phyloP scores from a whole-genome alignment of 306 rosid genomes.

The Rosa lucieae region DNA sequence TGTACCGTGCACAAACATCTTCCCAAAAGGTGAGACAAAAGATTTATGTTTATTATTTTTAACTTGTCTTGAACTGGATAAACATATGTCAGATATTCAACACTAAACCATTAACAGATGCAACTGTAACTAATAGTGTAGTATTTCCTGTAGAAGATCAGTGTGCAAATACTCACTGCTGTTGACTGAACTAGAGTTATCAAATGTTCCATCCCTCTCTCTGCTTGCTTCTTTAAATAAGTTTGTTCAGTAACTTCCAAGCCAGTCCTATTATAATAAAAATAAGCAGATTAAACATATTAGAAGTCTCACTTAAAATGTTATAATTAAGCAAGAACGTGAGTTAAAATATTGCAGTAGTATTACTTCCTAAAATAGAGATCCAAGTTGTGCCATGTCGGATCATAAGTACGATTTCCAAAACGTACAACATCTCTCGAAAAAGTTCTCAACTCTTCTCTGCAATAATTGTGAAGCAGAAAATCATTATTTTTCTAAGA shows the following conservation, averaged over 20 bases:
- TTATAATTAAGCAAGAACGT: slow-evolving; percentile 1
- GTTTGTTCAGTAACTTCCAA: slow-evolving; percentile 54
- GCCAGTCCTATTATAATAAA: slow-evolving; percentile 52
- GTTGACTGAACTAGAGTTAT: slow-evolving; percentile 73
- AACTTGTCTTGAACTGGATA: not conserved
- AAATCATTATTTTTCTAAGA: slow-evolving; percentile 3
- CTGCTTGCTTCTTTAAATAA: slow-evolving; percentile 67
- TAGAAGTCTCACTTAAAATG: too few relatives aligned
- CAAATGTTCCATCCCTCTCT: slow-evolving; percentile 63
- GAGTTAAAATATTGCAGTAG: slow-evolving; percentile 24
- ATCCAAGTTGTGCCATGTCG: slow-evolving; percentile 76
- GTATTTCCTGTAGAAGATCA: slow-evolving; percentile 10
- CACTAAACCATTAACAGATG: not conserved
- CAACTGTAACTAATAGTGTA: not conserved
- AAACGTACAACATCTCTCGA: slow-evolving; percentile 72
- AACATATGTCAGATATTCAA: not conserved
- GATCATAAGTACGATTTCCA: slow-evolving; percentile 84
- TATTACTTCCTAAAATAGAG: slow-evolving; percentile 78
- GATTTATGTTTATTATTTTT: not conserved
- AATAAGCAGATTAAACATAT: slow-evolving; percentile 28
- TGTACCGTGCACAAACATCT: not conserved
- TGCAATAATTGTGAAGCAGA: slow-evolving; percentile 46
- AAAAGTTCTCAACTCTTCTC: slow-evolving; percentile 79
- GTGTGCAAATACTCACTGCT: slow-evolving; percentile 53
- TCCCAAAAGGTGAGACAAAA: not conserved